These are phyloP conservation scores for Ottelia alismoides DNA, from an alignment of 106 monocot genomes.

Conservation along the genomic window DNA sequence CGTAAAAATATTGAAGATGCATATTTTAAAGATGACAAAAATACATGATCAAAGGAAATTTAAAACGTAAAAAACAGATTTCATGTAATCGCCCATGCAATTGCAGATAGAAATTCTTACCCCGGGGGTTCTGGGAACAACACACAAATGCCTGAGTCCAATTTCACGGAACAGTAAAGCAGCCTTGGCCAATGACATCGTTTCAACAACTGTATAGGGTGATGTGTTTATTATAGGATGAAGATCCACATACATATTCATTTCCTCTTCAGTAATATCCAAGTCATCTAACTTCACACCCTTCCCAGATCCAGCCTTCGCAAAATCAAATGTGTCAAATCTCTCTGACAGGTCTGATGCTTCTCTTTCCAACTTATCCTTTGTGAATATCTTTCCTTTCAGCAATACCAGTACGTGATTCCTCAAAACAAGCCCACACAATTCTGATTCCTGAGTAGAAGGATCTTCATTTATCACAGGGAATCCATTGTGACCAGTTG, in stretches of 20 bases:
- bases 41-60: not conserved
- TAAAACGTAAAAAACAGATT: not conserved
- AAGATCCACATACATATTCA: constrained; percentile 61
- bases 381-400: constrained; percentile 29
- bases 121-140: constrained; percentile 54
- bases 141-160: constrained; percentile 50
- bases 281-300: constrained; percentile 38
- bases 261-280: constrained; percentile 35
- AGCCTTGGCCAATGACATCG: constrained; percentile 62
- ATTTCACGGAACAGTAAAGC: constrained; percentile 44
- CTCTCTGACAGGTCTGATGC: constrained; percentile 4
- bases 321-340: constrained; percentile 42
- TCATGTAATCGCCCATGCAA: not conserved
- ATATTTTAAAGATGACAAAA: not conserved
- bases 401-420: constrained; percentile 50
- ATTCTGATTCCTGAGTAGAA: constrained; percentile 19
- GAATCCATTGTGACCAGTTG: constrained; percentile 46
- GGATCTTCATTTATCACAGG: constrained; percentile 44
- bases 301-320: constrained; percentile 50
- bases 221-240: constrained; percentile 52
- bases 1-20: not conserved
- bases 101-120: constrained; percentile 8
- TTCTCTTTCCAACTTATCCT: constrained; percentile 22
- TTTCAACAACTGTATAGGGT: constrained; percentile 50
- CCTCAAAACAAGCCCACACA: constrained; percentile 50